Conservation (phyloP, 1,139 yeast species). For the Magnusiomyces fungicola region DNA sequence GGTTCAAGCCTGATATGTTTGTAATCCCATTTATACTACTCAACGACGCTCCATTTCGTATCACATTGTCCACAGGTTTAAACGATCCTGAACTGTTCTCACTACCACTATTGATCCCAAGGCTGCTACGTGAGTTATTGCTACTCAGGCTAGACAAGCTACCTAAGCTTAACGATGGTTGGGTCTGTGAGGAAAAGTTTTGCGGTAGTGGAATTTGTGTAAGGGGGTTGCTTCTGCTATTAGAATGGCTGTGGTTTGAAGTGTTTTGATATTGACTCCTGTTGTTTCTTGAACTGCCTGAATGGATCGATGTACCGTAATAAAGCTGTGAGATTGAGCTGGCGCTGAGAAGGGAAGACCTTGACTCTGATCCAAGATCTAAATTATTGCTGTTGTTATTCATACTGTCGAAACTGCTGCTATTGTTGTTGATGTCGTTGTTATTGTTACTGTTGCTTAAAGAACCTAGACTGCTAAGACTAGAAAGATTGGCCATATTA, state of each 20-base stretch:
- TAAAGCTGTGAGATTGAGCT: too few relatives aligned
- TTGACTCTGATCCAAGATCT: not conserved
- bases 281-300: not conserved
- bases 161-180: too few relatives aligned
- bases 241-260: not conserved
- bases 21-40: not conserved
- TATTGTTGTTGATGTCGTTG: not conserved
- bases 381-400: not conserved
- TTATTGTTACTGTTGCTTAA: not conserved
- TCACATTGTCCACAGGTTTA: too few relatives aligned
- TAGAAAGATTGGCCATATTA: constrained; percentile 3
- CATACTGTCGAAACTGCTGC: not conserved
- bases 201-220: not conserved
- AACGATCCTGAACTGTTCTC: too few relatives aligned
- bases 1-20: not conserved
- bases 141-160: too few relatives aligned
- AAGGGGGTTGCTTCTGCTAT: constrained; percentile 4
- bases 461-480: not conserved
- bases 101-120: too few relatives aligned
- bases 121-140: too few relatives aligned
- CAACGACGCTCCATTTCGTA: not conserved
- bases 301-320: not conserved
- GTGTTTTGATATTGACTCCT: not conserved
- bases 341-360: too few relatives aligned
- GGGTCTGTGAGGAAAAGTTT: too few relatives aligned